phyloP scores from a whole-genome alignment of 805 yeast species.

The Cyberlindnera mrakii region DNA sequence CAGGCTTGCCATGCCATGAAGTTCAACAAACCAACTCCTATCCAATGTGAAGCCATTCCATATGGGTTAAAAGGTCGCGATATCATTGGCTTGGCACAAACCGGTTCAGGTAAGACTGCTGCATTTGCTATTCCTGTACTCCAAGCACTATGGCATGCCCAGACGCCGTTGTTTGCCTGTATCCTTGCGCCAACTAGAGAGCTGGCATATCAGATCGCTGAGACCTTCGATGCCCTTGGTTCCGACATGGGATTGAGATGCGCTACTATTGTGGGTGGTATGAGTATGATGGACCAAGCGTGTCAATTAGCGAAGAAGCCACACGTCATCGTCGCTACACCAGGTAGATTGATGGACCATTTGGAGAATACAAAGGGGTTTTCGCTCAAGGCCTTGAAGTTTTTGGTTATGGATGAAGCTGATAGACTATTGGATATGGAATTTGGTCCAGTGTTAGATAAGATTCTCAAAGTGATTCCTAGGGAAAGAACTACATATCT shows the following conservation, averaged over 20 bases:
- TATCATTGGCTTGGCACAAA: constrained; percentile 92
- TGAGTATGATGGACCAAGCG: constrained; percentile 98
- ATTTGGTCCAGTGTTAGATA: constrained; percentile 90
- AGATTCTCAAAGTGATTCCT: constrained; percentile 79
- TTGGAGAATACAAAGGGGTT: constrained; percentile 90
- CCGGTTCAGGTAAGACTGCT: constrained; percentile 98
- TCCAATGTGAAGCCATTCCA: constrained; percentile 88
- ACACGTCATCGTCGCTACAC: constrained; percentile 92
- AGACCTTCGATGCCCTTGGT: constrained; percentile 93
- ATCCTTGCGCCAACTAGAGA: constrained; percentile 86
- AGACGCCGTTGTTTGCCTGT: constrained; percentile 81
- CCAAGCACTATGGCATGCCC: constrained; percentile 86
- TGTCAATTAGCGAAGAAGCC: constrained; percentile 91
- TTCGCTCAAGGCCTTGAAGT: constrained; percentile 69
- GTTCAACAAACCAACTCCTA: constrained; percentile 83
- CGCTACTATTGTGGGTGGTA: constrained; percentile 91
- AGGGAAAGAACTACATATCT: constrained; percentile 75
- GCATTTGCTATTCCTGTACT: constrained; percentile 96
- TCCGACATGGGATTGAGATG: constrained; percentile 87
- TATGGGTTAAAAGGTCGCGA: constrained; percentile 87
- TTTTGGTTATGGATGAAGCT: constrained; percentile 93
- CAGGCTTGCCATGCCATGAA: constrained; percentile 75
- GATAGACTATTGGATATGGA: constrained; percentile 94
- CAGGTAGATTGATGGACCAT: constrained; percentile 91
- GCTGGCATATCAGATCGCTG: constrained; percentile 82